These are phyloP conservation scores for Azolla pinnata DNA, from an alignment of 75 land plant genomes.

Conservation along the genomic window DNA sequence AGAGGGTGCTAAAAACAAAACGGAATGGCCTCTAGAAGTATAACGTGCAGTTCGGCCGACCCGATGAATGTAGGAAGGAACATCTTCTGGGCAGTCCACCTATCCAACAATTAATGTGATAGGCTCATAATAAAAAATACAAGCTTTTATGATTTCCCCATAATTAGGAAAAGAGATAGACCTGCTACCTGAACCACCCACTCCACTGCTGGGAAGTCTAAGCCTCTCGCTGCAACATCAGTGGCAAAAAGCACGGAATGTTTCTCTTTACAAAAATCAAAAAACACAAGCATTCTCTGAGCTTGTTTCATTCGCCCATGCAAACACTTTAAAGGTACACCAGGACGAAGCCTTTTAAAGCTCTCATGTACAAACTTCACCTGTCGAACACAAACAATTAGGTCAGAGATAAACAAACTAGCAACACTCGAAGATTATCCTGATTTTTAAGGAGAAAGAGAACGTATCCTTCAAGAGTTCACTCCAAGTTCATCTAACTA, in stretches of 20 bases:
- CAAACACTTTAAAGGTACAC: constrained; percentile 67
- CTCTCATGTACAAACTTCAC: constrained; percentile 81
- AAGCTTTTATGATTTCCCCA: too few relatives aligned
- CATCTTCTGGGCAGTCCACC: constrained; percentile 97
- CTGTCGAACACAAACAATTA: too few relatives aligned
- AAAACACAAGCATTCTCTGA: constrained; percentile 52
- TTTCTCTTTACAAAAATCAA: constrained; percentile 51
- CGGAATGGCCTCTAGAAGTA: constrained; percentile 56
- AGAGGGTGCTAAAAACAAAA: constrained; percentile 71
- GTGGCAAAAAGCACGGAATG: constrained; percentile 78
- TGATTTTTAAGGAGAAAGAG: too few relatives aligned
- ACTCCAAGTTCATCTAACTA: too few relatives aligned
- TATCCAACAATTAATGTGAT: constrained; percentile 16
- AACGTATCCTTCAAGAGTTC: too few relatives aligned
- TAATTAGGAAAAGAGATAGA: neutral
- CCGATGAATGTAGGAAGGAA: constrained; percentile 77
- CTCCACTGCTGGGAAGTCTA: constrained; percentile 88
- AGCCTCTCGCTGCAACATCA: constrained; percentile 92
- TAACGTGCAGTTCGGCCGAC: constrained; percentile 98
- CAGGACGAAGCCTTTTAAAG: constrained; percentile 86
- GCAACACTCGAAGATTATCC: too few relatives aligned
- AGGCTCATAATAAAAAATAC: too few relatives aligned
- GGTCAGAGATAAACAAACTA: too few relatives aligned
- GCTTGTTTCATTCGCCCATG: constrained; percentile 92
- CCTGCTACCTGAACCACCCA: constrained; percentile 92